Percentiles rank a stretch among this genome's conserved stretches.
Evolutionary conservation across 192 early-diverging fungal genomes (phyloP).

Genomic region (Coemansia sp.): DNA sequence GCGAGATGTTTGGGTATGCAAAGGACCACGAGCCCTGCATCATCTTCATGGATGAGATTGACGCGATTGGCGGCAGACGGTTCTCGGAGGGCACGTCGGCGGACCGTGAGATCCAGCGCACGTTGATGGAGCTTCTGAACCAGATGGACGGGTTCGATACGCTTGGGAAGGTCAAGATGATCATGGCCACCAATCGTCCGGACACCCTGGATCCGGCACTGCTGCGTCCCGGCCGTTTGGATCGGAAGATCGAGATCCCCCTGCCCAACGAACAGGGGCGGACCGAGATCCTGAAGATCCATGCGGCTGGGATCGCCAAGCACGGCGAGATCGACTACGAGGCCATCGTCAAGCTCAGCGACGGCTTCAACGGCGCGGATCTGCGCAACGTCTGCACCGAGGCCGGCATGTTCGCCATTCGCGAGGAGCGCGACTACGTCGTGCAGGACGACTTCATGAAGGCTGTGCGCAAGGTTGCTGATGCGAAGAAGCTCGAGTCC

Average conservation of each 20-base stretch:
- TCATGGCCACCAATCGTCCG: conserved; percentile 99
- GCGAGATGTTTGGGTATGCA: conserved; percentile 99
- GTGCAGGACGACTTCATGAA: conserved; percentile 99
- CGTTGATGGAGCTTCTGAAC: conserved; percentile 98
- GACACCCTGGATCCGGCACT: conserved; percentile 99
- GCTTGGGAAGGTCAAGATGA: conserved; percentile 96
- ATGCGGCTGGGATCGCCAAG: conserved; percentile 90
- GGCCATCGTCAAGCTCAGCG: conserved; percentile 95
- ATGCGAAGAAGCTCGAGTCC: conserved; percentile 93
- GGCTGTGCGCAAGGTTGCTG: conserved; percentile 97
- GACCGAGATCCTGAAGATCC: conserved; percentile 97
- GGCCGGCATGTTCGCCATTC: conserved; percentile 99
- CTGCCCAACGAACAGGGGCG: conserved; percentile 98
- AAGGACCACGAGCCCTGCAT: conserved; percentile 99
- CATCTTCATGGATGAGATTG: conserved; percentile 99
- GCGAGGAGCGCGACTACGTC: conserved; percentile 96
- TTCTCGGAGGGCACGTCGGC: conserved; percentile 99
- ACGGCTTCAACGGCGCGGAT: conserved; percentile 99
- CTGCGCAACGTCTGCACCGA: conserved; percentile 99
- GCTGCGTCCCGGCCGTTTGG: conserved; percentile 91
- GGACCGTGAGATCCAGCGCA: conserved; percentile 99
- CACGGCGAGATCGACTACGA: conserved; percentile 98
- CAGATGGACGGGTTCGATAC: conserved; percentile 99
- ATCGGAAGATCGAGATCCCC: conserved; percentile 99
- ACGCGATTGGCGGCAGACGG: conserved; percentile 97